Conservation (phyloP, 768 basidiomycete genomes). For the Lentinula sp. region DNA sequence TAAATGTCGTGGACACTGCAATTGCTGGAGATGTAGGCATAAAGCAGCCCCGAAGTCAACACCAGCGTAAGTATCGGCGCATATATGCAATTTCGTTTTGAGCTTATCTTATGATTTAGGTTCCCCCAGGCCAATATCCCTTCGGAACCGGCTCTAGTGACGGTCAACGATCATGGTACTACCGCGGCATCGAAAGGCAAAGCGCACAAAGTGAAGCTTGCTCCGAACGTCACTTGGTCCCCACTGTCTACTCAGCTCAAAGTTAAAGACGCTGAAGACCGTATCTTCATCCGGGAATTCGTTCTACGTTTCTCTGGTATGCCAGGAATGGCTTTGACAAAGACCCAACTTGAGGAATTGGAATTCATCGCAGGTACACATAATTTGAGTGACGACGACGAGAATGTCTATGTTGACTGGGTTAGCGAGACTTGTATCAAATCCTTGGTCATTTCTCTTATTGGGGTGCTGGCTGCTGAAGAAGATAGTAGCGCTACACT, state of each 20-base stretch:
- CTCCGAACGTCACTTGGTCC: slow-evolving; percentile 52
- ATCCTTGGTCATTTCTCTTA: slow-evolving; percentile 54
- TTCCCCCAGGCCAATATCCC: neutral
- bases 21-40: slow-evolving; percentile 62
- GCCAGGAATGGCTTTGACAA: slow-evolving; percentile 37
- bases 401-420: slow-evolving; percentile 41
- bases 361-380: slow-evolving; percentile 42
- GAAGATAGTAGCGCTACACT: slow-evolving; percentile 30
- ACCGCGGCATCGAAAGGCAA: neutral
- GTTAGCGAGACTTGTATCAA: slow-evolving; percentile 61
- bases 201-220: slow-evolving; percentile 23
- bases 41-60: slow-evolving; percentile 40
- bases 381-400: slow-evolving; percentile 23
- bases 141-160: neutral
- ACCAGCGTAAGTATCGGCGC: neutral
- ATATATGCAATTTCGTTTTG: neutral
- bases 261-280: slow-evolving; percentile 44
- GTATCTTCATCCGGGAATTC: slow-evolving; percentile 74
- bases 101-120: neutral
- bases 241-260: slow-evolving; percentile 36
- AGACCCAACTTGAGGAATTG: slow-evolving; percentile 54
- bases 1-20: slow-evolving; percentile 60
- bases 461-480: slow-evolving; percentile 46
- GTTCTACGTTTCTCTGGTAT: slow-evolving; percentile 53
- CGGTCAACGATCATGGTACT: neutral